These are phyloP conservation scores for Tuber calosporum DNA, from an alignment of 495 filamentous ascomycete species.

Conservation along the genomic window DNA sequence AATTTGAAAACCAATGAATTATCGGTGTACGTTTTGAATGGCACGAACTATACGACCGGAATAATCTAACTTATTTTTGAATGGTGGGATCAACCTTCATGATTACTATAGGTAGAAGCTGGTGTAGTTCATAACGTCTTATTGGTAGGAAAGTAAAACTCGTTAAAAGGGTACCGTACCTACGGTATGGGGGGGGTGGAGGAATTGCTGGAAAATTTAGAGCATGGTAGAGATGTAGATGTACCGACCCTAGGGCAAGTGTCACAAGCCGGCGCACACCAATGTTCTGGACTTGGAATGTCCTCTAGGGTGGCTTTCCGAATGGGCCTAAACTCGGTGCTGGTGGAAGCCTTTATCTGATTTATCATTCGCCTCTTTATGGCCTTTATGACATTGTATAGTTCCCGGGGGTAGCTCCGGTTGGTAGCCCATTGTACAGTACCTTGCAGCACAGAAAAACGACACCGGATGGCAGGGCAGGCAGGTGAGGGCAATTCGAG, in stretches of 20 bases:
- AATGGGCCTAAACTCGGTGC: background rate
- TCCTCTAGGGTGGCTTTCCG: background rate
- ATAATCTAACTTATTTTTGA: too few species aligned
- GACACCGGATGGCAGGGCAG: background rate
- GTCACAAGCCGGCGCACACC: background rate
- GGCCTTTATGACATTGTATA: background rate
- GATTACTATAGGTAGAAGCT: background rate
- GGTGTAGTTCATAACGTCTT: background rate
- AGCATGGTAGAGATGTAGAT: background rate
- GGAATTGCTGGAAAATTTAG: background rate
- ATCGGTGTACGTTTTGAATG: too few species aligned
- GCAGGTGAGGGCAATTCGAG: background rate
- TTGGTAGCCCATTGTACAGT: background rate
- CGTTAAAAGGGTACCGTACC: background rate
- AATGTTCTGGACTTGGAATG: background rate
- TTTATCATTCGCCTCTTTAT: background rate
- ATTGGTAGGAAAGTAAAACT: background rate
- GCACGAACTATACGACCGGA: too few species aligned
- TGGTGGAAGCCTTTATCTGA: background rate
- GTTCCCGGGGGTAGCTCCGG: background rate
- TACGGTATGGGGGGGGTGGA: background rate
- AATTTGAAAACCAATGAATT: too few species aligned
- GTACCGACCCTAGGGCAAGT: background rate
- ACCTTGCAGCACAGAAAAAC: background rate
- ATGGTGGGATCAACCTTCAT: background rate